Base-by-base conservation (phyloP, 2,329 filamentous ascomycete genomes). In the Verticillium longisporum region DNA sequence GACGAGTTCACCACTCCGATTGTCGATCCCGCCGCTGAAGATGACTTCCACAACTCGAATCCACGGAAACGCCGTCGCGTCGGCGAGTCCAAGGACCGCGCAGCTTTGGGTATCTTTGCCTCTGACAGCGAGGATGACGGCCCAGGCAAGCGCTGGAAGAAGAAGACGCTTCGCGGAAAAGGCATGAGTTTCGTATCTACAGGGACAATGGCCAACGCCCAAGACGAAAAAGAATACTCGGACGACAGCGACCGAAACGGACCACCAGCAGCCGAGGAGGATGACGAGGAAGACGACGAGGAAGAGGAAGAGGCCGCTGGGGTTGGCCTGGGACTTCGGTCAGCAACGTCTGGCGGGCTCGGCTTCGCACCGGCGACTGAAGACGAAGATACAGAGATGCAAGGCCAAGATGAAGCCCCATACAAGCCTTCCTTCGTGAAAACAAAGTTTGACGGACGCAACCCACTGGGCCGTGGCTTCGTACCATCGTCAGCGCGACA, bases 121-220 rank as follows among this genome's bases (percentile, higher is more conserved):
- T 87, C 84, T 2, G 87, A 89, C 50, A 88, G 86, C 69, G 87
- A 90, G 58, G 85, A 88, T 62, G 86, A 88, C 11, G 78, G 80
- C 0, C 78, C 80, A 0, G 74, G 74, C 2, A 78, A 75, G 45
- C 74, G 71, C 33, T 87, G 85, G 83, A 83, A 83, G n/a, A 75
- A 76, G 63, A 85, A 84, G 71, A 80, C 78, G 1, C 69, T 89
- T 61, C 79, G 87, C 26, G 80, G 75, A 58, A 85, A 84, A 69
- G 84, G 84, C 62, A 80, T 89, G 74, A 78, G 75, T 59, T 90
- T 89, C 68, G 84, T 89, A 3, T 80, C 83, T 1, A 83, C 80
- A 1, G 77, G 78, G 1, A 71, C 78, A 55, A 15, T 7, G 15
- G 21, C 54, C 10, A 33, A 55, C 2, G 36, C n/a, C 3, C n/a